Percentiles rank a stretch among this genome's conserved stretches.
Conservation (phyloP, 371 early-diverging fungal genomes). For the Lichtheimia ornata region DNA sequence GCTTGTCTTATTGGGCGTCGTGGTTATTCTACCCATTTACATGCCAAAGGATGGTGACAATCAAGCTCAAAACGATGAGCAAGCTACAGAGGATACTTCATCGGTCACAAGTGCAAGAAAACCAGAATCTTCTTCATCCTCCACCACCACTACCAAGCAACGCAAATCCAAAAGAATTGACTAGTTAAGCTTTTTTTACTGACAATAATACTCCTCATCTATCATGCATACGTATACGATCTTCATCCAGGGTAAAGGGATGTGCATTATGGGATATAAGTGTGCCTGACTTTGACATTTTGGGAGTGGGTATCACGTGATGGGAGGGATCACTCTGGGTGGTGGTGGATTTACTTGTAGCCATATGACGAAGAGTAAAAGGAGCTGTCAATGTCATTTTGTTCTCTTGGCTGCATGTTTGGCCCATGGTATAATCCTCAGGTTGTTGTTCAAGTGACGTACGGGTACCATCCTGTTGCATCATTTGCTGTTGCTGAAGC, state of each 20-base stretch:
- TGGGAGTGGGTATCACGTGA: constrained; percentile 7
- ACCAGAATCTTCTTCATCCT: constrained; percentile 1
- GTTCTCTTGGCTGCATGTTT: not conserved
- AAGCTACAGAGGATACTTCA: not conserved
- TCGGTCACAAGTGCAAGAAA: not conserved
- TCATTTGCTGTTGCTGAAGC: constrained; percentile 56
- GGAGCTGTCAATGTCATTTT: not conserved
- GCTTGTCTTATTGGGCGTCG: constrained; percentile 13
- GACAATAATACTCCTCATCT: no score
- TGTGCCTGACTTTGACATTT: constrained; percentile 24
- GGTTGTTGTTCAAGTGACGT: not conserved
- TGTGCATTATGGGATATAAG: no score
- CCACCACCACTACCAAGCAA: constrained; percentile 2
- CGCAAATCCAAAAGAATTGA: constrained; percentile 12
- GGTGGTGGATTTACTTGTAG: constrained; percentile 18
- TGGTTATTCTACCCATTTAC: constrained; percentile 16
- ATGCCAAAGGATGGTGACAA: constrained; percentile 9
- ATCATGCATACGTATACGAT: no score
- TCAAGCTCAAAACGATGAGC: not conserved
- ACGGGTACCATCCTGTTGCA: constrained; percentile 28
- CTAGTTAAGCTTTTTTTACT: not conserved
- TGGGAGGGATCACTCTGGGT: constrained; percentile 5
- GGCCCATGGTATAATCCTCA: not conserved
- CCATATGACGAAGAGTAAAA: constrained; percentile 10
- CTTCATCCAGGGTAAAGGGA: no score